Conservation (phyloP, 202 grass and related monocot species). For the Schoenoplectus triqueter region DNA sequence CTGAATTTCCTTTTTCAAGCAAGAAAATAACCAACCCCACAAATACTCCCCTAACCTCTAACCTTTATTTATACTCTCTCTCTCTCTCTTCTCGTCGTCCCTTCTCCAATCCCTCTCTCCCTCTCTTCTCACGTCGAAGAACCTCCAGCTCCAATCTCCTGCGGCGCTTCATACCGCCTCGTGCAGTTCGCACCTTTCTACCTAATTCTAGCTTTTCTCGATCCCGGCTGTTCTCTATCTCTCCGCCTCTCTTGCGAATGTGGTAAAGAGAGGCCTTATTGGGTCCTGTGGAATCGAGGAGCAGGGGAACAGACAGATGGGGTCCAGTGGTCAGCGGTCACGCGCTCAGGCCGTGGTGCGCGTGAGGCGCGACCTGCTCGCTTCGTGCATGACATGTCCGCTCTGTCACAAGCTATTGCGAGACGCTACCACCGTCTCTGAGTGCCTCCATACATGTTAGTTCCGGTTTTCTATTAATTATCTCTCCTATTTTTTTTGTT, state of each 20-base stretch:
- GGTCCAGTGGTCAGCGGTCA: not conserved
- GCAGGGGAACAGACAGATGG: conserved; percentile 32
- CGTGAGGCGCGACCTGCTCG: conserved; percentile 49
- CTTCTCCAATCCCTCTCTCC: conserved; percentile 13
- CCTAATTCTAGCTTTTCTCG: not conserved
- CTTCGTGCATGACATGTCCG: conserved; percentile 67
- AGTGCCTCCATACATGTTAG: conserved; percentile 95
- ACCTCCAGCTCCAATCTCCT: conserved; percentile 23
- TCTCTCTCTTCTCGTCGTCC: conserved; percentile 20
- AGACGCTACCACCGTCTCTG: conserved; percentile 80
- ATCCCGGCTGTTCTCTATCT: conserved; percentile 10
- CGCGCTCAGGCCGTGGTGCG: conserved; percentile 40
- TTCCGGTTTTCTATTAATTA: not conserved
- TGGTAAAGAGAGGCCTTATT: conserved; percentile 19
- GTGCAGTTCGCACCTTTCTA: not conserved
- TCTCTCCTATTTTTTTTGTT: too few species aligned
- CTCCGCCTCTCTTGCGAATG: not conserved
- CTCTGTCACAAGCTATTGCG: conserved; percentile 71
- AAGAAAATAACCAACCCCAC: conserved; percentile 25
- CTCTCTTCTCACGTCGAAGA: conserved; percentile 3
- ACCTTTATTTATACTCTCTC: conserved; percentile 36
- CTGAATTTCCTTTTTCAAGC: not conserved
- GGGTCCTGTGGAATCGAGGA: not conserved
- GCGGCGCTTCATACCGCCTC: conserved; percentile 5
- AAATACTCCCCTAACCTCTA: conserved; percentile 38